Base-by-base conservation (phyloP, 1,139 yeast species). In the Barnettozyma hawaiiensis region DNA sequence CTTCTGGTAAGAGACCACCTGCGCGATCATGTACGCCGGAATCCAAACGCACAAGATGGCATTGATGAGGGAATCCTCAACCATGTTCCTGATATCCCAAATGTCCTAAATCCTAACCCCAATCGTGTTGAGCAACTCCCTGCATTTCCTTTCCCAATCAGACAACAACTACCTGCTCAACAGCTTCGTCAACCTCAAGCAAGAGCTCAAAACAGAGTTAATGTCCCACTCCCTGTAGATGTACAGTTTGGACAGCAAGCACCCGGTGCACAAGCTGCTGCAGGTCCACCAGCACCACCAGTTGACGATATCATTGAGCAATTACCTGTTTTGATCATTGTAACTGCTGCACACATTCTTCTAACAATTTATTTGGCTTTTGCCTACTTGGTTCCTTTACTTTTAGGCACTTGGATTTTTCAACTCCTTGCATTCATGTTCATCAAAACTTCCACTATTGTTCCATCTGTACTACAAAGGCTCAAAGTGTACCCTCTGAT, bases 331-430 rank as follows among this genome's bases (percentile, higher is more conserved):
- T 42, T 41, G 19, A 37, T 47, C 22, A 60, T 63, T 34, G 56
- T 58, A 32, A 47, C 52, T 31, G 57, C 67, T 21, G 63, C 76
- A 28, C 72, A 78, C 47, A 52, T 68, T 2, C 60, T 75, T 20
- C 64, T 76, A 7, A 58, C 73, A 1, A 59, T 66, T 2, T 73
- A 71, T 42, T 55, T 79, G 37, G 64, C 73, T 28, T 42, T 68
- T 7, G 65, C 77, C 4, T 81, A 79, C 53, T 64, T 75, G 31
- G 50, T 78, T 2, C 89, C 89, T 1, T 75, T 79, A 7, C 52
- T 71, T 34, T 42, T 75, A 11, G 85, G 85, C 4, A 65, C 44
- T 16, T 18, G 44, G 60, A 14, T 42, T 5, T 38, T 47, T 23
- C 45, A 35, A 10, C 10, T 27, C 3, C 15, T 35, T 11, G 33